phyloP scores from a whole-genome alignment of 2,329 filamentous ascomycete species.

The Erysiphe neolycopersici region DNA sequence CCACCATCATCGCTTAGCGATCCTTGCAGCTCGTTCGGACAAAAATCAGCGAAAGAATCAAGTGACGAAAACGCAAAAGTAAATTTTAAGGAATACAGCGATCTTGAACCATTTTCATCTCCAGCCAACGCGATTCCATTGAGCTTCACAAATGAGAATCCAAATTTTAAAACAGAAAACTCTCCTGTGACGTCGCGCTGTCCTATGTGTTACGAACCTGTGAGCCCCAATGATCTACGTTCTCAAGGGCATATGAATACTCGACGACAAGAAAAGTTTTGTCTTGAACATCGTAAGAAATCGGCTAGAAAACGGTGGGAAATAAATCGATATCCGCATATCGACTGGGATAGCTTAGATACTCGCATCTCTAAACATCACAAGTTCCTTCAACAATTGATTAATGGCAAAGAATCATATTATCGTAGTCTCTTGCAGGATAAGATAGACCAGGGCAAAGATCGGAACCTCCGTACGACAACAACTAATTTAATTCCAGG shows the following conservation, averaged over 20 bases:
- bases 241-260: constrained; percentile 27
- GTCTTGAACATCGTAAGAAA: constrained; percentile 30
- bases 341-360: constrained; percentile 40
- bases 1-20: neutral
- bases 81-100: neutral
- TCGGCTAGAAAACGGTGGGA: constrained; percentile 19
- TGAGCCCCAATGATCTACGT: constrained; percentile 27
- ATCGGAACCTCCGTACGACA: constrained; percentile 30
- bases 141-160: neutral
- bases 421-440: constrained; percentile 30
- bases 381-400: constrained; percentile 26
- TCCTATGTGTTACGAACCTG: constrained; percentile 36
- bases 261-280: constrained; percentile 33
- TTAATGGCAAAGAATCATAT: constrained; percentile 27
- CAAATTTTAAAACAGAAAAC: neutral
- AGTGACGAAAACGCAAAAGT: neutral
- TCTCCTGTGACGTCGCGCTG: constrained; percentile 17
- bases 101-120: neutral
- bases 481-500: constrained; percentile 33
- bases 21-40: neutral
- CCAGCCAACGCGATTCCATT: neutral
- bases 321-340: constrained; percentile 33
- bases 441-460: constrained; percentile 28
- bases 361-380: constrained; percentile 30
- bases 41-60: neutral